Evolutionary conservation across 2,329 filamentous ascomycete genomes (phyloP).

Genomic region (Myriosclerotinia scirpicola): DNA sequence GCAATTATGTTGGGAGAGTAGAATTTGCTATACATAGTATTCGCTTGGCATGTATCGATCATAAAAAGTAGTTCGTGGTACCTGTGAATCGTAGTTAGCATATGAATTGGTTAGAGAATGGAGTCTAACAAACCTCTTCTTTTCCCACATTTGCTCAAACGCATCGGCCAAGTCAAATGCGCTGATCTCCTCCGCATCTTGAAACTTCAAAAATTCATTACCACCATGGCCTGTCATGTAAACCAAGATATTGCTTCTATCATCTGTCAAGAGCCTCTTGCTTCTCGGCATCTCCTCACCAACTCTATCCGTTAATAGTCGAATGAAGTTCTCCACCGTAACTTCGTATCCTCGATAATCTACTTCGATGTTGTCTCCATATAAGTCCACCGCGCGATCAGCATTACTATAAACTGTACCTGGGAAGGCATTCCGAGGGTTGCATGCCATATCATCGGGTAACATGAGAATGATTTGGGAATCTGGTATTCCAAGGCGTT

Average conservation of each 20-base stretch:
- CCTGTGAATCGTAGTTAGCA: constrained; percentile 43
- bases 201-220: constrained; percentile 97
- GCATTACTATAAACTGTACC: constrained; percentile 99
- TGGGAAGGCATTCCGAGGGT: constrained; percentile 95
- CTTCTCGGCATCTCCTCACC: constrained; percentile 92
- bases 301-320: constrained; percentile 88
- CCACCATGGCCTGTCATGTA: constrained; percentile 99
- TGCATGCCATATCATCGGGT: constrained; percentile 99
- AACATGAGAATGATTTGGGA: constrained; percentile 99
- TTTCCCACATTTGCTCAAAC: constrained; percentile 99
- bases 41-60: constrained; percentile 99
- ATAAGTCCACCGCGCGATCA: constrained; percentile 90
- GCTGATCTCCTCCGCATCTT: constrained; percentile 96
- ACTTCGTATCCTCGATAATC: constrained; percentile 98
- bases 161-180: constrained; percentile 95
- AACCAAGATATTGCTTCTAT: constrained; percentile 93
- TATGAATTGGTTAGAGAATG: background rate
- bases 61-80: constrained; percentile 99
- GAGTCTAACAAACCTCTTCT: constrained; percentile 66
- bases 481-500: constrained; percentile 94
- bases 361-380: constrained; percentile 98
- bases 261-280: constrained; percentile 91
- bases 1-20: constrained; percentile 98
- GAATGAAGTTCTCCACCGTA: constrained; percentile 98
- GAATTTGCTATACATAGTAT: constrained; percentile 98